These are phyloP conservation scores for Solanum chiquidenum DNA, from an alignment of 257 asterid species.

Conservation along the genomic window DNA sequence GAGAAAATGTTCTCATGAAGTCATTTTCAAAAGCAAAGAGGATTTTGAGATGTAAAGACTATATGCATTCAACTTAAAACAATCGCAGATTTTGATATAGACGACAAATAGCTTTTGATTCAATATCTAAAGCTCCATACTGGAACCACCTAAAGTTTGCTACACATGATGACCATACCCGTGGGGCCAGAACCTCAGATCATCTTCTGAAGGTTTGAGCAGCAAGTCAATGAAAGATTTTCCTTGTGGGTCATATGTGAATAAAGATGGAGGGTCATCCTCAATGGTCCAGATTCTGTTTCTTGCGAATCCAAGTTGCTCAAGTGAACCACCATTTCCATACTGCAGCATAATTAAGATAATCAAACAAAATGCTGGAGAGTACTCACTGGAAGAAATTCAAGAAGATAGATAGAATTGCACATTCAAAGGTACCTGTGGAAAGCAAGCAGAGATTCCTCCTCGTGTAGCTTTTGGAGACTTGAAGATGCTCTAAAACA, in stretches of 20 bases:
- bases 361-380: not conserved
- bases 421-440: slow-evolving; percentile 45
- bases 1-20: not conserved
- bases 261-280: slow-evolving; percentile 70
- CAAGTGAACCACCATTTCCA: slow-evolving; percentile 58
- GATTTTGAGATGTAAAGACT: not conserved
- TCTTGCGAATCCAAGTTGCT: slow-evolving; percentile 80
- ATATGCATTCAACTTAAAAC: not conserved
- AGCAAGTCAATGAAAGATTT: slow-evolving; percentile 71
- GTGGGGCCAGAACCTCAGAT: slow-evolving; percentile 79
- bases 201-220: slow-evolving; percentile 84
- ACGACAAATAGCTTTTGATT: not conserved
- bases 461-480: slow-evolving; percentile 88
- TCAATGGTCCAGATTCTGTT: slow-evolving; percentile 78
- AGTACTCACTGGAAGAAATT: not conserved
- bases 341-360: slow-evolving; percentile 31
- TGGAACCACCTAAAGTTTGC: not conserved
- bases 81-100: not conserved
- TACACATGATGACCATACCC: slow-evolving; percentile 30
- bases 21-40: not conserved
- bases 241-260: slow-evolving; percentile 40
- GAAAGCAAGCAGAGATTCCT: slow-evolving; percentile 82
- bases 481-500: slow-evolving; percentile 64
- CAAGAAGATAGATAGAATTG: not conserved
- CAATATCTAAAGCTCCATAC: not conserved